A percentile compares a stretch with the other conserved stretches of the same genome.
These are phyloP conservation scores for Antrodiella citrinella DNA, from an alignment of 768 basidiomycete genomes.

Conservation along the genomic window DNA sequence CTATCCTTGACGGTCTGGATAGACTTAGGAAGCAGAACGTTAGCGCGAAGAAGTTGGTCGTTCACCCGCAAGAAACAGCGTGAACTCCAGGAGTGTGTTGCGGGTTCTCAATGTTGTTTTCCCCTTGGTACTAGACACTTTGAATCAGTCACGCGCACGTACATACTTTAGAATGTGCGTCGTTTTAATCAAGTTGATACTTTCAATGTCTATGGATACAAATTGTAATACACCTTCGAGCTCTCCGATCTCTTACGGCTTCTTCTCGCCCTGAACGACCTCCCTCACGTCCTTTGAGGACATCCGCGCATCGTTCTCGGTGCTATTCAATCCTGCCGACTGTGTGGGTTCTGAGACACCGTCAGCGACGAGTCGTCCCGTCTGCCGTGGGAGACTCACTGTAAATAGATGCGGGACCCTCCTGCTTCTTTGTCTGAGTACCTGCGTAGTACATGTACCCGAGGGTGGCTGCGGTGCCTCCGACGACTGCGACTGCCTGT, in stretches of 20 bases:
- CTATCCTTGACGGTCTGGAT: neutral
- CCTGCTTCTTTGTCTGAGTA: conserved; percentile 6
- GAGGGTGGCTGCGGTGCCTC: conserved; percentile 5
- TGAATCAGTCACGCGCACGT: no score
- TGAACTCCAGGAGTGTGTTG: no score
- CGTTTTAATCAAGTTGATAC: no score
- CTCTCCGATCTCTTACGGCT: neutral
- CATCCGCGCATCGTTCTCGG: conserved; percentile 8
- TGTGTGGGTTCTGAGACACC: conserved; percentile 1
- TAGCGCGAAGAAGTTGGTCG: neutral
- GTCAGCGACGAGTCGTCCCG: neutral
- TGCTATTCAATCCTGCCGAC: conserved; percentile 6
- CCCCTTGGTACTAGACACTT: no score
- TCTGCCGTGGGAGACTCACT: conserved; percentile 3
- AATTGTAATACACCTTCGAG: no score
- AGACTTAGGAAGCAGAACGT: neutral
- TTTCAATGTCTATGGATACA: no score
- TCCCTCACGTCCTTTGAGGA: conserved; percentile 5
- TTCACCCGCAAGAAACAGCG: neutral
- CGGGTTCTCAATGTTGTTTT: no score
- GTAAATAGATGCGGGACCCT: conserved; percentile 10
- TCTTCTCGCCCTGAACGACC: conserved; percentile 6
- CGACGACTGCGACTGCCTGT: conserved; percentile 2
- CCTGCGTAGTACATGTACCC: conserved; percentile 12
- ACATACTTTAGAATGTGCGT: no score